Conservation (phyloP, 2,329 filamentous ascomycete genomes). For the Diplodia scrobiculata region DNA sequence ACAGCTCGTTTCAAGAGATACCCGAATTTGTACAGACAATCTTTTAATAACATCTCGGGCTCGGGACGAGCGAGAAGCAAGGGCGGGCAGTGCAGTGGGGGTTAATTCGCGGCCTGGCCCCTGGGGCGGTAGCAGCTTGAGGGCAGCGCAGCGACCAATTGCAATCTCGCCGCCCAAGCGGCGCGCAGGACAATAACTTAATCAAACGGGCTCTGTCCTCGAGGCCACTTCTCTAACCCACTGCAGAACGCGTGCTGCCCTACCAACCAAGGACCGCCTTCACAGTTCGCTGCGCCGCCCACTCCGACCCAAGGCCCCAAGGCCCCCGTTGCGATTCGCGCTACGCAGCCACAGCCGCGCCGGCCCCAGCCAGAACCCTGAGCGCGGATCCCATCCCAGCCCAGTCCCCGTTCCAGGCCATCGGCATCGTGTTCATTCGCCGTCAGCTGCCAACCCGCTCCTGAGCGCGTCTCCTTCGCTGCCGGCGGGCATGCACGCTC, state of each 20-base stretch:
- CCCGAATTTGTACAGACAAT: slow-evolving; percentile 18
- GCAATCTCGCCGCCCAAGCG: slow-evolving; percentile 25
- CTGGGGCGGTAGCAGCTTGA: slow-evolving; percentile 19
- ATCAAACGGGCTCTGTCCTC: slow-evolving; percentile 28
- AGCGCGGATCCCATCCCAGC: slow-evolving; percentile 18
- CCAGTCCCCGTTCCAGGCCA: background rate
- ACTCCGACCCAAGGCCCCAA: slow-evolving; percentile 15
- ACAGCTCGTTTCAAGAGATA: slow-evolving; percentile 25
- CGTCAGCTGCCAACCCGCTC: background rate
- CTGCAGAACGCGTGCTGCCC: slow-evolving; percentile 2
- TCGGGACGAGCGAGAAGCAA: slow-evolving; percentile 12
- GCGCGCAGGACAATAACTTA: slow-evolving; percentile 23
- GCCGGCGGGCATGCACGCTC: slow-evolving; percentile 23
- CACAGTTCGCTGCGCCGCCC: background rate
- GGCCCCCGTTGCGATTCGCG: slow-evolving; percentile 11
- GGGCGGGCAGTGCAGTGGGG: slow-evolving; percentile 22
- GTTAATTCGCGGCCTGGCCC: slow-evolving; percentile 22
- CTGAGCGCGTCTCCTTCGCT: background rate
- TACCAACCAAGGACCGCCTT: background rate
- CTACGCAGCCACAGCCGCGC: slow-evolving; percentile 17
- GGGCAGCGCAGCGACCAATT: slow-evolving; percentile 26
- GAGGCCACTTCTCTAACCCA: background rate
- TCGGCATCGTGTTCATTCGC: background rate
- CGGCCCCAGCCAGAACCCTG: slow-evolving; percentile 15
- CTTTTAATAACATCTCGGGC: slow-evolving; percentile 23